These are phyloP conservation scores for Diaporthe longicolla DNA, from an alignment of 2,329 filamentous ascomycete genomes.

Conservation along the genomic window DNA sequence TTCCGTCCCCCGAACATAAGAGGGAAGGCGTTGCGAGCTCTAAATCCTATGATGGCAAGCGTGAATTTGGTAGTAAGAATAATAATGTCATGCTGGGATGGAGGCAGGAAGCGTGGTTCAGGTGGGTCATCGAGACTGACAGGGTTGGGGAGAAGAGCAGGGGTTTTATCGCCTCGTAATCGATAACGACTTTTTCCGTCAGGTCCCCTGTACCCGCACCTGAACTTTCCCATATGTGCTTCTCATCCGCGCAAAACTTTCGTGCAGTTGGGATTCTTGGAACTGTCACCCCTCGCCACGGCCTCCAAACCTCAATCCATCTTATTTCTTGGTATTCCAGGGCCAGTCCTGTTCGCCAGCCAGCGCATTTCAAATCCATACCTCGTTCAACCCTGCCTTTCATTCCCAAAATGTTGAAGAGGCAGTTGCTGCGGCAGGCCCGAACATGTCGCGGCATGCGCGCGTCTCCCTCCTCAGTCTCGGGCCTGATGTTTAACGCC, in stretches of 20 bases:
- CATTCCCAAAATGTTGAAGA: conserved; percentile 42
- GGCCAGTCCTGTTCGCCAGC: background rate
- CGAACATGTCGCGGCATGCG: conserved; percentile 40
- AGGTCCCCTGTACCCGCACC: conserved; percentile 14
- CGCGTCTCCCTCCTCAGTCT: conserved; percentile 38
- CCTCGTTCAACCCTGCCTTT: background rate
- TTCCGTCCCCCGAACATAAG: too few species aligned
- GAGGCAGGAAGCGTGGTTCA: background rate
- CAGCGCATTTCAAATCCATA: background rate
- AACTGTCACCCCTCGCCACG: conserved; percentile 9
- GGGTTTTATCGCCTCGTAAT: conserved; percentile 23
- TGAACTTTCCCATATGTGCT: conserved; percentile 10
- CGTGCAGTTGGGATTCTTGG: background rate
- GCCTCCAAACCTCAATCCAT: background rate
- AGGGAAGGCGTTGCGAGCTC: too few species aligned
- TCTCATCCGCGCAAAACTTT: conserved; percentile 30
- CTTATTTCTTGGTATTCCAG: background rate
- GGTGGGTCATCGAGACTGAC: background rate
- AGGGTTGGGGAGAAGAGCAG: background rate
- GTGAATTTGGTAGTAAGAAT: too few species aligned
- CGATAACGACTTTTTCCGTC: conserved; percentile 34
- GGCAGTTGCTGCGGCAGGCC: conserved; percentile 42
- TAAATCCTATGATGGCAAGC: too few species aligned
- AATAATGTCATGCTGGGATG: too few species aligned
- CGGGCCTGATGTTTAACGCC: conserved; percentile 27